Base-by-base conservation (phyloP, 2,329 filamentous ascomycete genomes). In the Cadophora gregata region DNA sequence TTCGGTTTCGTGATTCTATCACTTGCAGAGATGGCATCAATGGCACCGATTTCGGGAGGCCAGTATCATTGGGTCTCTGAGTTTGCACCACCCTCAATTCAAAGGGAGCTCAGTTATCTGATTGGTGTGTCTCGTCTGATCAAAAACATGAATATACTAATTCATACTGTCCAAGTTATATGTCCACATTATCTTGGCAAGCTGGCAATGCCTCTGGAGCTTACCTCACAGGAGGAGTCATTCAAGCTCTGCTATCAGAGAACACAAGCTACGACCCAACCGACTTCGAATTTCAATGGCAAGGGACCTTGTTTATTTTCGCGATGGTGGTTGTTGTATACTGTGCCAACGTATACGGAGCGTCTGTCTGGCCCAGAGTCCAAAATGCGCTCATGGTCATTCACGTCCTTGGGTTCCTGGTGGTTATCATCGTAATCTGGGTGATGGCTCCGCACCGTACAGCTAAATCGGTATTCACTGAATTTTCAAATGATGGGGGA, bases 1-100 rank as follows among this genome's bases (percentile, higher is more conserved):
- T 42, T 42, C 36, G 36, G 36, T 4, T 42, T 42, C 16, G 36
- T 42, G 7, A 42, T 42, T 12, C 16, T 42, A 12, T 42, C 36
- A 3, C 36, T 42, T 42, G 6, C 36, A 42, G 36, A 42, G 12
- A 42, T 42, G 36, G 36, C 36, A 8, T 42, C 36, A 3, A 42
- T 42, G 36, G 51, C 51, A 19, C 51, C 51, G 12, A 56, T 31
- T 12, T 56, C 51, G 14, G 51, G 51, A 9, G 51, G 51, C 4
- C 51, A 56, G 31, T 56, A 56, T 19, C 51, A 56, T 56, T 56
- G 51, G 51, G 51, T 56, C 5, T 56, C 51, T 5, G 51, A 56
- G 25, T 56, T 56, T 19, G 51, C 51, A 8, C 51, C 51, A 14
- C 36, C 36, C 6, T 42, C 36, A 12, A 42, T 42, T 12, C 36